Conservation (phyloP, 805 yeast species). For the Wickerhamomyces canadensis region DNA sequence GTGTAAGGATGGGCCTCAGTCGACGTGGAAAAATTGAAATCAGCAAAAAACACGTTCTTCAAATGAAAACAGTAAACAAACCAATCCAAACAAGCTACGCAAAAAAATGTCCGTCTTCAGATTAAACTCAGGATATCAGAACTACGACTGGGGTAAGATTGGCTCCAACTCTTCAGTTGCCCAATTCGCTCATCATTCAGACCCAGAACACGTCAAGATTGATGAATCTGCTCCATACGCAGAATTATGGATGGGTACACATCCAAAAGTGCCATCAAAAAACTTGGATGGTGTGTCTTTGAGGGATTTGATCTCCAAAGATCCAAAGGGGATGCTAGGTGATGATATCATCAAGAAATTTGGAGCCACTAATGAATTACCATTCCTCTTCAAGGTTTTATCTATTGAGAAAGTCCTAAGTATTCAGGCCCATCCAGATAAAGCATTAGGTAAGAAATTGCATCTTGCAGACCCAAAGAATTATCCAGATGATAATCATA, state of each 20-base stretch:
- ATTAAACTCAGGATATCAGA: constrained; percentile 52
- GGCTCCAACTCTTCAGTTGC: constrained; percentile 89
- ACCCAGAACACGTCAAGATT: constrained; percentile 47
- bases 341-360: constrained; percentile 54
- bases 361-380: constrained; percentile 66
- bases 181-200: constrained; percentile 68
- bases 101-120: background rate
- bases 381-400: constrained; percentile 89
- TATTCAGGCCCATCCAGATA: constrained; percentile 98
- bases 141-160: constrained; percentile 84
- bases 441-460: constrained; percentile 67
- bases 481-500: constrained; percentile 97
- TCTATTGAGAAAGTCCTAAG: constrained; percentile 89
- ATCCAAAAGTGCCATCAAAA: constrained; percentile 83
- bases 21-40: too few species aligned
- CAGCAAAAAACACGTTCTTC: background rate
- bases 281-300: constrained; percentile 52
- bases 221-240: constrained; percentile 87
- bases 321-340: constrained; percentile 60
- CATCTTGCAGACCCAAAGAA: constrained; percentile 83
- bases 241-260: constrained; percentile 99
- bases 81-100: background rate
- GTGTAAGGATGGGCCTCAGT: too few species aligned
- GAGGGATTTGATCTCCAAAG: constrained; percentile 55
- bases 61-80: background rate